Base-by-base conservation (phyloP, 2,329 filamentous ascomycete species). In the Fusarium irregulare region DNA sequence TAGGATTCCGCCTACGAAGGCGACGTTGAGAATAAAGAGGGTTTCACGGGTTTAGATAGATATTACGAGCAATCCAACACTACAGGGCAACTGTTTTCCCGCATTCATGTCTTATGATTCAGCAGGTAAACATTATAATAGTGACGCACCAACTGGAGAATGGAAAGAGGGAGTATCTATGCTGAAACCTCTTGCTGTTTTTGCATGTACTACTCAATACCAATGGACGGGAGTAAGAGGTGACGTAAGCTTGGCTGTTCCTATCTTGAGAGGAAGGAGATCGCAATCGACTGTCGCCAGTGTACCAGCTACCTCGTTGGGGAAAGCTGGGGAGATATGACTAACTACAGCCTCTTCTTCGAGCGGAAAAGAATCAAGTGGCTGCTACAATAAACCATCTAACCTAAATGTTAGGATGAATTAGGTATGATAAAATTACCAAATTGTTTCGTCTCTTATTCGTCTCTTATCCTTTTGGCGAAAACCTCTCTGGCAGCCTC, bases 361-460 rank as follows among this genome's bases (percentile, higher is more conserved):
- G 62, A 16, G 66, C 67, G n/a, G 76, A 77, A 3, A 79, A 78
- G 46, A 84, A 86, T 13, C 78, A 76, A 83, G 28, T 93, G 92
- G 21, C 91, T 13, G 12, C 28, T 13, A 13, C 2, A 7, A 30
- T 13, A 1, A 13, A 30, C 11, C 13, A 30, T 27, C 25, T 27
- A 10, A 30, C 12, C 28, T 13, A 32, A 16, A 4, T 32, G 7
- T 9, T 14, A 18, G 25, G 25, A 25, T 25, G 25, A 25, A 25
- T 25, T 25, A 25, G 25, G 7, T 27, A 27, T 10, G 25, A 27
- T 34, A 9, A 34, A 1, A 9, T 5, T 16, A 9, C 32, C 14
- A 3, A 34, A 18, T 9, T 2, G 4, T 34, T 32, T 16, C 4
- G 30, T 16, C 14, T 2, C 7, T 8, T 32, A 32, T 32, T 4